These are phyloP conservation scores for Umbelopsis ramanniana DNA, from an alignment of 192 early-diverging fungal species.

Conservation along the genomic window DNA sequence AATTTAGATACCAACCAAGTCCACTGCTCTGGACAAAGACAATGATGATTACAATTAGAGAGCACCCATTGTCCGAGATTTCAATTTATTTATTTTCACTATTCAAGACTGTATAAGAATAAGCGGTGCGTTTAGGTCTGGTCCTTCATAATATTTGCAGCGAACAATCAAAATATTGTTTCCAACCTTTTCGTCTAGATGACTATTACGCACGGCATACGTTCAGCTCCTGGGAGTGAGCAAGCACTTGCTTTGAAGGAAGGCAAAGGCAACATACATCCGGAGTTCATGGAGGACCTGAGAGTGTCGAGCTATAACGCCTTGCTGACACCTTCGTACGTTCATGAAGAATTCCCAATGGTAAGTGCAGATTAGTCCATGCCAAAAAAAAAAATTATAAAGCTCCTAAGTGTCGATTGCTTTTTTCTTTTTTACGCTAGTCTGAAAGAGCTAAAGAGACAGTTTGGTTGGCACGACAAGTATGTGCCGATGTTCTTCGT, in stretches of 20 bases:
- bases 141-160: background rate
- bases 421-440: background rate
- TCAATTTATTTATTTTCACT: conserved; percentile 20
- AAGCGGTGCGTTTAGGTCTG: background rate
- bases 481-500: conserved; percentile 73
- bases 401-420: background rate
- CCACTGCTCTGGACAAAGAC: background rate
- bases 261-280: background rate
- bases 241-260: background rate
- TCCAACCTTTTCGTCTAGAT: background rate
- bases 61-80: conserved; percentile 4
- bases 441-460: conserved; percentile 27
- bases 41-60: background rate
- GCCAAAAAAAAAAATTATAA: too few species aligned
- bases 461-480: conserved; percentile 54
- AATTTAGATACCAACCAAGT: conserved; percentile 15
- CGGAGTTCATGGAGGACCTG: conserved; percentile 73
- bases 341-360: conserved; percentile 82
- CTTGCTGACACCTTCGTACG: conserved; percentile 82
- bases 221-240: background rate
- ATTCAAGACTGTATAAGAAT: background rate
- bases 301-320: conserved; percentile 85
- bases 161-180: too few species aligned
- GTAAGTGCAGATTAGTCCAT: conserved; percentile 37
- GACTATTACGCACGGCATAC: conserved; percentile 1